A percentile compares a stretch with the other conserved stretches of the same genome.
These are phyloP conservation scores for Scorias spongiosa DNA, from an alignment of 2,329 filamentous ascomycete species.

Conservation along the genomic window DNA sequence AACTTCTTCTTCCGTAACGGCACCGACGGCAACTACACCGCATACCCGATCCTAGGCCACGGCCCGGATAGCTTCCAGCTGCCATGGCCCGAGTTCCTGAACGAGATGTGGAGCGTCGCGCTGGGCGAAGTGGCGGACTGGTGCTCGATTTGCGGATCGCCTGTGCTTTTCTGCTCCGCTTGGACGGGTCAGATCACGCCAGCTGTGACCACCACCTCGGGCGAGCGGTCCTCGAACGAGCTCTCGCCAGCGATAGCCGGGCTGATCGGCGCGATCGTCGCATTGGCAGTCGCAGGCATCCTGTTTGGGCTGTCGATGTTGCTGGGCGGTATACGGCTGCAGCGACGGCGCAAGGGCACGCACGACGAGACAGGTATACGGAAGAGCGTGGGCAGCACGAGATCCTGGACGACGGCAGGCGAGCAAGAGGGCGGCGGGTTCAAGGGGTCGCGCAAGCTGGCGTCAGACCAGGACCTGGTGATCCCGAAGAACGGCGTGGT, in stretches of 20 bases:
- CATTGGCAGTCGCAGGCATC: slow-evolving; percentile 30
- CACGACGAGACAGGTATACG: too few species aligned
- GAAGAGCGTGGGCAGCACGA: not conserved
- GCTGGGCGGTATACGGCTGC: slow-evolving; percentile 31
- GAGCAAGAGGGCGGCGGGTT: slow-evolving; percentile 34
- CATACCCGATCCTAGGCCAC: slow-evolving; percentile 37
- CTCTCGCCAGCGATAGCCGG: slow-evolving; percentile 35
- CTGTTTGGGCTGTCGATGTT: slow-evolving; percentile 28
- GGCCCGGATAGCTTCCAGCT: slow-evolving; percentile 32
- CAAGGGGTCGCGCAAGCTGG: slow-evolving; percentile 39
- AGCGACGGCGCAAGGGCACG: slow-evolving; percentile 16
- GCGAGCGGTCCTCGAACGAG: not conserved
- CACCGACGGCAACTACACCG: slow-evolving; percentile 25
- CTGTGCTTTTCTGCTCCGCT: slow-evolving; percentile 35
- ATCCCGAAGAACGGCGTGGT: slow-evolving; percentile 26
- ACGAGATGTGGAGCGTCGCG: slow-evolving; percentile 28
- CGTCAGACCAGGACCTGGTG: slow-evolving; percentile 38
- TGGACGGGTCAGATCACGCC: slow-evolving; percentile 14
- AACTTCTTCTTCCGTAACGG: slow-evolving; percentile 44
- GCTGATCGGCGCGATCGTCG: slow-evolving; percentile 40
- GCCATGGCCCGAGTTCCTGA: slow-evolving; percentile 35
- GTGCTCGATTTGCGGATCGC: slow-evolving; percentile 35
- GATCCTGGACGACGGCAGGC: not conserved
- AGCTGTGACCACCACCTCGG: slow-evolving; percentile 4
- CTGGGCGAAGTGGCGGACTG: slow-evolving; percentile 33